phyloP scores from a whole-genome alignment of 495 filamentous ascomycete genomes.

The Neurospora terricola region DNA sequence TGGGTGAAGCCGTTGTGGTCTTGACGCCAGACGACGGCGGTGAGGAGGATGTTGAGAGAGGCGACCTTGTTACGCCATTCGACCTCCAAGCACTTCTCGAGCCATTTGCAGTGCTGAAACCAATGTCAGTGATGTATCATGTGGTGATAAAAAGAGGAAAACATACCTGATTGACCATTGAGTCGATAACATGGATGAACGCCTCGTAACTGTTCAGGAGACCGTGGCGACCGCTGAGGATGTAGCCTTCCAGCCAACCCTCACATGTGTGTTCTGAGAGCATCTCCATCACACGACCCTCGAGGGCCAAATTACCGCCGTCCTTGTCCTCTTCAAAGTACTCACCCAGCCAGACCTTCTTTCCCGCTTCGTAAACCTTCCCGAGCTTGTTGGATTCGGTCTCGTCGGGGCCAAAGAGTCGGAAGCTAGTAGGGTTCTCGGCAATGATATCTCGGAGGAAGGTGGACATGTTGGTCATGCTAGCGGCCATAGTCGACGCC shows the following conservation, averaged over 20 bases:
- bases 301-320: conserved; percentile 53
- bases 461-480: conserved; percentile 55
- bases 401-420: conserved; percentile 66
- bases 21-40: conserved; percentile 65
- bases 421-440: conserved; percentile 52
- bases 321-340: conserved; percentile 63
- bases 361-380: conserved; percentile 55
- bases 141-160: neutral
- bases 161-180: conserved; percentile 57
- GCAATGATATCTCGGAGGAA: conserved; percentile 54
- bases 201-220: conserved; percentile 70
- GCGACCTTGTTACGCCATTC: conserved; percentile 58
- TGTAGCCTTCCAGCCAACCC: conserved; percentile 68
- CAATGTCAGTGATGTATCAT: conserved; percentile 5
- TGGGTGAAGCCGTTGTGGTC: conserved; percentile 76
- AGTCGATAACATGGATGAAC: conserved; percentile 70
- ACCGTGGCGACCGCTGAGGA: conserved; percentile 60
- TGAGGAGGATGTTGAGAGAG: conserved; percentile 65
- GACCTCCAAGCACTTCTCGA: conserved; percentile 64
- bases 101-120: conserved; percentile 61
- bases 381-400: conserved; percentile 67
- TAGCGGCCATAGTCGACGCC: conserved; percentile 38
- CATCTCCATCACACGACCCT: conserved; percentile 69
- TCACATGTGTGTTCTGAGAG: conserved; percentile 66
- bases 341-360: conserved; percentile 69